Conservation (phyloP, 2,329 filamentous ascomycete species). For the Xylaria polymorpha region DNA sequence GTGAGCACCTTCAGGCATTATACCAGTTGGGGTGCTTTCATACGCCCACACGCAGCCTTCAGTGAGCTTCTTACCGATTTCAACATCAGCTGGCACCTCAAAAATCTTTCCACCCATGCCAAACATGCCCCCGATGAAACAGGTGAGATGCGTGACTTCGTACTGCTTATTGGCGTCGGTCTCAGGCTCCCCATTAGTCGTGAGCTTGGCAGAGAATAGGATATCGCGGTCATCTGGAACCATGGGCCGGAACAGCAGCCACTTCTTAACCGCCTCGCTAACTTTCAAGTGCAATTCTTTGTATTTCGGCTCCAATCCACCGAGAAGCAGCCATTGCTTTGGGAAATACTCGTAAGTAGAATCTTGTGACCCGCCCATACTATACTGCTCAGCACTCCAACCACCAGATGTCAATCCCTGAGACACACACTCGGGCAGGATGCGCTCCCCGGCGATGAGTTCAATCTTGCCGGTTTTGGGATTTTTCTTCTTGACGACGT, state of each 20-base stretch:
- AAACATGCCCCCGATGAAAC: conserved; percentile 78
- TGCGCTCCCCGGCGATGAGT: conserved; percentile 13
- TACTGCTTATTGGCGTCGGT: conserved; percentile 62
- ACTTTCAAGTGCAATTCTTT: conserved; percentile 76
- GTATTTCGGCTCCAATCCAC: conserved; percentile 79
- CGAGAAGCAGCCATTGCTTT: conserved; percentile 80
- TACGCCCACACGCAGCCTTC: conserved; percentile 79
- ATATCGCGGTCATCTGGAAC: conserved; percentile 73
- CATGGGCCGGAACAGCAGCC: conserved; percentile 84
- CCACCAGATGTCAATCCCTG: conserved; percentile 67
- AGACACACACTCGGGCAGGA: conserved; percentile 61
- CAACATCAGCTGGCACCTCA: conserved; percentile 67
- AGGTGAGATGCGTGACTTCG: conserved; percentile 72
- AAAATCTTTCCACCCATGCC: conserved; percentile 74
- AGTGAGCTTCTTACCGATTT: conserved; percentile 71
- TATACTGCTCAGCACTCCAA: conserved; percentile 60
- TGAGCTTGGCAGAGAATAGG: conserved; percentile 76
- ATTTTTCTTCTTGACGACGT: conserved; percentile 24
- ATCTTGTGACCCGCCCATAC: conserved; percentile 74
- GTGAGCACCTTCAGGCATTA: conserved; percentile 71
- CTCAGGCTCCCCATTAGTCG: conserved; percentile 57
- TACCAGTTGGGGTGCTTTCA: conserved; percentile 66
- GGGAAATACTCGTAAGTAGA: conserved; percentile 79
- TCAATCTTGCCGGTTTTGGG: conserved; percentile 26
- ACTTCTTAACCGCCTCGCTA: conserved; percentile 74